Evolutionary conservation across 148 eudicot genomes (phyloP), one percentile per base, ranked within the genome.

Genomic region (Selenicereus undatus): DNA sequence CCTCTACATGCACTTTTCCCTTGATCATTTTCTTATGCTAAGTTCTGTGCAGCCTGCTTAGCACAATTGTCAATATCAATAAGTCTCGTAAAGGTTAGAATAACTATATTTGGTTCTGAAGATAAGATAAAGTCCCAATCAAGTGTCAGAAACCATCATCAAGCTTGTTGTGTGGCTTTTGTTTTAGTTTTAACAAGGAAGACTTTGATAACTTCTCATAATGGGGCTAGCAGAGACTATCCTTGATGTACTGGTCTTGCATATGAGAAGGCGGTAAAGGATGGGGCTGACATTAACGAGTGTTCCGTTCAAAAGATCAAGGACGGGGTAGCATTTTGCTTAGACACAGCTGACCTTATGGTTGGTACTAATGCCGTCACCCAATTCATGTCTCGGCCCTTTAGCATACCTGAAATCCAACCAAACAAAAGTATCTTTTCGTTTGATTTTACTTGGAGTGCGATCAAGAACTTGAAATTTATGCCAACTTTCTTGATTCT

Each of bases 221-320:
- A 93, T 71, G 99, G 99, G 45, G 99, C 98, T 11, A 96, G 97
- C 51, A 93, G 97, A 54, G 90, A 91, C 62, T 93, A 84, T 71
- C 84, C 99, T 10, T 91, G 91, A 18, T 79, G 90, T 80, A 90
- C 95, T 8, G 97, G 93, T 84, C 93, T 96, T 66, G 99, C 99
- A 64, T 96, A 93, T 68, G 90, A 96, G 81, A 93, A 89, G 83
- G 99, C 99, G 22, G 83, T 93, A 69, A 84, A 62, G 43, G 98
- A 93, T 73, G 99, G 97, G 3, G 93, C 94, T 12, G 97, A 96
- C 86, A 88, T 96, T 75, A 91, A 93, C 3, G 99, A 96, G 83
- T 96, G 99, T 83, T 88, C 92, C 3, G 98, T 96, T 39, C 99
- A 96, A 77, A 84, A 93, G 89, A 85, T 97, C 12, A 90, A 96